These are phyloP conservation scores for Xylaria castorea DNA, from an alignment of 495 filamentous ascomycete genomes.

Conservation along the genomic window DNA sequence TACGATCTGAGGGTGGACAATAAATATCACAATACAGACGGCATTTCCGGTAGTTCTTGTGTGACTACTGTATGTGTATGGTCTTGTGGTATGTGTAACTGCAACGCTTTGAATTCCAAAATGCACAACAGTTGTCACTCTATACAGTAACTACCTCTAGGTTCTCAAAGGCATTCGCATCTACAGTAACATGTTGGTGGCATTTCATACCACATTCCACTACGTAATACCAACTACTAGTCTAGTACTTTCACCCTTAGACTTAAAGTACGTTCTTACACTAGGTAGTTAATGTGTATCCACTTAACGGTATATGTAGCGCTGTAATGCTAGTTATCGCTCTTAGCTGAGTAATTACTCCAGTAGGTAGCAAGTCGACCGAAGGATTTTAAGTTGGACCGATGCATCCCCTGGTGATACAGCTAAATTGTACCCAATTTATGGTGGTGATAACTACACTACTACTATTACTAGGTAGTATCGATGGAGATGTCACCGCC, in stretches of 20 bases:
- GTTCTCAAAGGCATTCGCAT: not conserved
- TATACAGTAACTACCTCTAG: not conserved
- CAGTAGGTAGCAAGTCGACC: not conserved
- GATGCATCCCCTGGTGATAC: not conserved
- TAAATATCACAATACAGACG: not conserved
- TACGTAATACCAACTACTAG: not conserved
- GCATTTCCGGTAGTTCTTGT: not conserved
- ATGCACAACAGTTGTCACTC: not conserved
- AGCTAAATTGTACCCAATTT: slow-evolving; percentile 2
- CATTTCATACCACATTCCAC: not conserved
- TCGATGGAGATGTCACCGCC: not conserved
- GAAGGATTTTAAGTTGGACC: not conserved
- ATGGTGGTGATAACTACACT: not conserved
- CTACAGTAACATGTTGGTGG: not conserved
- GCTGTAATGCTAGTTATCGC: not conserved
- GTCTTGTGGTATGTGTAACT: not conserved
- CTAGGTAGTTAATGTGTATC: not conserved
- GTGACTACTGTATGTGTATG: not conserved
- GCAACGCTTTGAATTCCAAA: not conserved
- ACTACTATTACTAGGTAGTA: not conserved
- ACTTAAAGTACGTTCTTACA: not conserved
- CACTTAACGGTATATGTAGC: not conserved
- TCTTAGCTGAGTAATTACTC: not conserved
- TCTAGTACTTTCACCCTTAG: not conserved
- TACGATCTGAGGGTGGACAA: not conserved